phyloP scores from a whole-genome alignment of 2,329 filamentous ascomycete species.

The Endoconidiophora polonica region DNA sequence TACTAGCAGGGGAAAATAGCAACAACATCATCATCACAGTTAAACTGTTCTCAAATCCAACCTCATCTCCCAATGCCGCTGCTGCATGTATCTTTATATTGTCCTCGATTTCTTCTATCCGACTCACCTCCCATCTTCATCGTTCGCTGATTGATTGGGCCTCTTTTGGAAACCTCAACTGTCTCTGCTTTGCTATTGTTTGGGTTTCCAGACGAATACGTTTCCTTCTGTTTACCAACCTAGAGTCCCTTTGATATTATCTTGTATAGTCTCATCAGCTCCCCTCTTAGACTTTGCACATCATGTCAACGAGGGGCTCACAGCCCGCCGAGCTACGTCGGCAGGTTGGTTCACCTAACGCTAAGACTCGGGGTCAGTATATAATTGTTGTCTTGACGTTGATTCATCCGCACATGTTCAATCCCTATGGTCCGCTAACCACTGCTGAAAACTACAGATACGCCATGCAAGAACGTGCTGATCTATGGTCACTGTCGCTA shows the following conservation, averaged over 20 bases:
- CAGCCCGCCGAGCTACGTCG: conserved; percentile 31
- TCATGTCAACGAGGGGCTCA: conserved; percentile 10
- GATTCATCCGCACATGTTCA: no score
- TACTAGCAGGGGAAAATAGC: no score
- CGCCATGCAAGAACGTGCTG: conserved; percentile 76
- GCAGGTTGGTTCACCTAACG: conserved; percentile 38
- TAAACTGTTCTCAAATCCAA: no score
- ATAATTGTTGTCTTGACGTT: no score
- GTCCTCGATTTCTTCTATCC: neutral
- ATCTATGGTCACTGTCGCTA: conserved; percentile 90
- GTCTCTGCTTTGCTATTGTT: neutral
- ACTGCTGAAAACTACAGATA: conserved; percentile 32
- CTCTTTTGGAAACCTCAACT: neutral
- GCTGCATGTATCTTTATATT: conserved; percentile 5
- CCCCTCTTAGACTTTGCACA: neutral
- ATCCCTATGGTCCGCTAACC: neutral
- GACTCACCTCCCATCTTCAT: neutral
- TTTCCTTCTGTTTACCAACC: neutral
- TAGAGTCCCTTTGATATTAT: neutral
- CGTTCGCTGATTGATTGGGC: neutral
- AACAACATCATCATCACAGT: no score
- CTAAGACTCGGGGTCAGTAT: conserved; percentile 36
- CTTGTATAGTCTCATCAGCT: neutral
- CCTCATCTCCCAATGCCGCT: no score
- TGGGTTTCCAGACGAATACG: neutral